A percentile compares a stretch with the other conserved stretches of the same genome.
phyloP scores from a whole-genome alignment of 306 rosid species.

The Purshia tridentata region DNA sequence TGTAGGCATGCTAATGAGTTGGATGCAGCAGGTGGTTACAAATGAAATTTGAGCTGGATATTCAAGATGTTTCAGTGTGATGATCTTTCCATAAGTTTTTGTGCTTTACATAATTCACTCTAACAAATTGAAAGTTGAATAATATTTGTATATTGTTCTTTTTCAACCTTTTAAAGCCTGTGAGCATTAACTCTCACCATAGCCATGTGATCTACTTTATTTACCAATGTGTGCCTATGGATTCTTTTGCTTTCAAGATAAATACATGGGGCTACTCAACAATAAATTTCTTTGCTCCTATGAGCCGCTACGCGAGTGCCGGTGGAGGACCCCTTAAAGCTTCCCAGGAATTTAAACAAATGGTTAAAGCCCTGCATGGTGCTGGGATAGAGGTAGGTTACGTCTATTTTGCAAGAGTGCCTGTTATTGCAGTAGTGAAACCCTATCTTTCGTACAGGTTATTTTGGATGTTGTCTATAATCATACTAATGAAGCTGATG shows the following conservation, averaged over 20 bases:
- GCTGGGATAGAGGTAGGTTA: constrained; percentile 89
- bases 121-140: background rate
- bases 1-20: background rate
- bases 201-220: constrained; percentile 13
- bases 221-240: constrained; percentile 10
- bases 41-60: background rate
- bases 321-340: constrained; percentile 94
- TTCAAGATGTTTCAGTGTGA: background rate
- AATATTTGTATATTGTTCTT: background rate
- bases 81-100: constrained; percentile 1
- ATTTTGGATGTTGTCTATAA: constrained; percentile 97
- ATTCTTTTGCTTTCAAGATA: constrained; percentile 49
- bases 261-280: constrained; percentile 99
- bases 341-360: constrained; percentile 78
- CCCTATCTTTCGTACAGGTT: constrained; percentile 48
- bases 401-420: constrained; percentile 19
- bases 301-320: constrained; percentile 96
- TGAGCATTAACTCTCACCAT: constrained; percentile 11
- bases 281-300: constrained; percentile 91
- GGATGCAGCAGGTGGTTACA: background rate
- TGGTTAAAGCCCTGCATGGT: constrained; percentile 92
- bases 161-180: background rate
- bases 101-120: background rate
- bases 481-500: constrained; percentile 93
- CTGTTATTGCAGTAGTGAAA: constrained; percentile 17